Conservation (phyloP, 352 stramenopile species). For the Aphanomyces euteiches region DNA sequence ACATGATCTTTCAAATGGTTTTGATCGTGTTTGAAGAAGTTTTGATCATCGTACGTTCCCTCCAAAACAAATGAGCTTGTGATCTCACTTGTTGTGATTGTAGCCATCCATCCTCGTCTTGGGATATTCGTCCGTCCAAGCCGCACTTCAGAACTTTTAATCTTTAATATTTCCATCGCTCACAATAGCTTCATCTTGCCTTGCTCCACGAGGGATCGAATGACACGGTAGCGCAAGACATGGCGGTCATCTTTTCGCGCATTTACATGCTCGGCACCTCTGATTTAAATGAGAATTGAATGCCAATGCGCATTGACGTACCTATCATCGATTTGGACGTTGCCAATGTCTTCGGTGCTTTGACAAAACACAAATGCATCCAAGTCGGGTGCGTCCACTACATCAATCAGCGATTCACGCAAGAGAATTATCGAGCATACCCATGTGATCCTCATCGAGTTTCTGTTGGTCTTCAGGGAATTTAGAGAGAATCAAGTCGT, state of each 20-base stretch:
- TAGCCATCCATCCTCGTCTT: conserved; percentile 19
- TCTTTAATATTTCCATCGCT: conserved; percentile 45
- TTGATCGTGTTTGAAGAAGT: conserved; percentile 60
- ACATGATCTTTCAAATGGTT: conserved; percentile 71
- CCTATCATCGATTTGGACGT: conserved; percentile 70
- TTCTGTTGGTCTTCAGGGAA: conserved; percentile 61
- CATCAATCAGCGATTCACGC: background rate
- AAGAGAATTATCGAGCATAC: conserved; percentile 35
- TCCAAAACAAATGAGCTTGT: background rate
- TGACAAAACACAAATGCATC: conserved; percentile 82
- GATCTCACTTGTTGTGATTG: conserved; percentile 5
- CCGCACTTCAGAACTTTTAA: conserved; percentile 62
- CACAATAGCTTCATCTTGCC: conserved; percentile 53
- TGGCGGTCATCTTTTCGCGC: conserved; percentile 60
- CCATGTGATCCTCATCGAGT: conserved; percentile 61
- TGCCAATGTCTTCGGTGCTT: conserved; percentile 48
- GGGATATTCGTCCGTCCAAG: conserved; percentile 38
- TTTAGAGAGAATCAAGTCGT: conserved; percentile 56
- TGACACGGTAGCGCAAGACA: conserved; percentile 64
- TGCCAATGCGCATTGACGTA: background rate
- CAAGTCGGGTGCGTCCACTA: conserved; percentile 67
- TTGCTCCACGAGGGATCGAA: conserved; percentile 55
- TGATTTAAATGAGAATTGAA: conserved; percentile 7
- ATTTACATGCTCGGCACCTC: conserved; percentile 54
- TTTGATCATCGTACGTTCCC: conserved; percentile 59